A percentile compares a stretch with the other conserved stretches of the same genome.
phyloP scores from a whole-genome alignment of 2,329 filamentous ascomycete species.

The Phialocephala sp. region DNA sequence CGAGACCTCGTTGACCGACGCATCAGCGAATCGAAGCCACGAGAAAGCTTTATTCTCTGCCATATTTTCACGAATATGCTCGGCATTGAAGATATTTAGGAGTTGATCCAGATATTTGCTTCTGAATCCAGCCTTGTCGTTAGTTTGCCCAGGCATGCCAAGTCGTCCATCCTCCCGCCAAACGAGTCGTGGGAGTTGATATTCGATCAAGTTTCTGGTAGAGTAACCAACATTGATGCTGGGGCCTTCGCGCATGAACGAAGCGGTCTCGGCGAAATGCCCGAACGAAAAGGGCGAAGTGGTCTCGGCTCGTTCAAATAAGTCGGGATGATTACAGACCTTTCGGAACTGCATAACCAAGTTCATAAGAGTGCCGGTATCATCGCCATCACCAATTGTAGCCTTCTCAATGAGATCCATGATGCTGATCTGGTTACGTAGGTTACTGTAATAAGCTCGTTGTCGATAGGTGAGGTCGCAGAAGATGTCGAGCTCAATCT shows the following conservation, averaged over 20 bases:
- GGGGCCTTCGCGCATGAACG: conserved; percentile 87
- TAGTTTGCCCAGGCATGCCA: conserved; percentile 74
- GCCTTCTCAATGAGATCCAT: conserved; percentile 99
- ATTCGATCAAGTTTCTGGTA: conserved; percentile 84
- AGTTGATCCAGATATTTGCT: conserved; percentile 77
- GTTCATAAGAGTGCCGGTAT: conserved; percentile 97
- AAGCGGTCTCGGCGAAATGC: conserved; percentile 94
- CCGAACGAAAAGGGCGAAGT: conserved; percentile 82
- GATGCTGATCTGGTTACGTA: conserved; percentile 97
- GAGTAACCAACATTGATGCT: conserved; percentile 86
- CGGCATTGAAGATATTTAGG: conserved; percentile 89
- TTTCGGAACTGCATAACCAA: conserved; percentile 99
- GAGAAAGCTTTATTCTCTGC: conserved; percentile 74
- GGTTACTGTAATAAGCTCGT: conserved; percentile 87
- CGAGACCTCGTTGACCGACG: conserved; percentile 75
- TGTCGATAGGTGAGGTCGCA: conserved; percentile 97
- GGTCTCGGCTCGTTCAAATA: conserved; percentile 94
- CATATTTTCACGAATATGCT: conserved; percentile 72
- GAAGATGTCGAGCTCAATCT: conserved; percentile 96
- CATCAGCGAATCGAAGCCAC: conserved; percentile 86
- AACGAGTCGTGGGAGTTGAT: conserved; percentile 80
- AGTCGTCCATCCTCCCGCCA: conserved; percentile 82
- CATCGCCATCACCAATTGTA: conserved; percentile 89
- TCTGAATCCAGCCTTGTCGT: conserved; percentile 78
- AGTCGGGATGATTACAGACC: conserved; percentile 96